Conservation (phyloP, 768 basidiomycete genomes). For the Leccinum truebloodii region DNA sequence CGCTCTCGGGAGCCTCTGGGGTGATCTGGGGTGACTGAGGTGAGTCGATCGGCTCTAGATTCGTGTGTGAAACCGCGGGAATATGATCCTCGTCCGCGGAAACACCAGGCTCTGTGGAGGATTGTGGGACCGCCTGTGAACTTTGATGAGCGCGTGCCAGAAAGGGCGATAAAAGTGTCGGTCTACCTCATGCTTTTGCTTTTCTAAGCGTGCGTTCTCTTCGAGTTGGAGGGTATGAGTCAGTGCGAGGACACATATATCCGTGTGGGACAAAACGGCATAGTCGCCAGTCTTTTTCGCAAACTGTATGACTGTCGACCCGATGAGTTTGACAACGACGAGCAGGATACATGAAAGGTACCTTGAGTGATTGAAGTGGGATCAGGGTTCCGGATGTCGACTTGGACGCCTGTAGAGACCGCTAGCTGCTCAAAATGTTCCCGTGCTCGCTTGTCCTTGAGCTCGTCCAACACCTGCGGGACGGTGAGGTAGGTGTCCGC, state of each 20-base stretch:
- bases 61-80: neutral
- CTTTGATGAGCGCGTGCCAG: neutral
- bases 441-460: slow-evolving; percentile 85
- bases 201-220: slow-evolving; percentile 35
- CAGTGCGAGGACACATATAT: slow-evolving; percentile 88
- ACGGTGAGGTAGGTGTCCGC: slow-evolving; percentile 86
- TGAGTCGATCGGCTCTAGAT: slow-evolving; percentile 1
- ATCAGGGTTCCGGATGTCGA: slow-evolving; percentile 71
- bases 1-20: neutral
- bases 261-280: slow-evolving; percentile 85
- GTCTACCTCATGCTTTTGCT: slow-evolving; percentile 32
- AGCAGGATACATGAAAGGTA: slow-evolving; percentile 30
- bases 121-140: slow-evolving; percentile 11
- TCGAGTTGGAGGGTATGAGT: slow-evolving; percentile 75
- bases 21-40: neutral
- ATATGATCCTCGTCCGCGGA: slow-evolving; percentile 8
- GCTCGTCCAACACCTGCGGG: slow-evolving; percentile 86
- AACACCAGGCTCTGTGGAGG: neutral
- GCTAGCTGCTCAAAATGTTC: slow-evolving; percentile 84
- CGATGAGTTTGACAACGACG: slow-evolving; percentile 15
- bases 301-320: slow-evolving; percentile 72
- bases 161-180: slow-evolving; percentile 8
- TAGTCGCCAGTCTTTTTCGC: slow-evolving; percentile 98
- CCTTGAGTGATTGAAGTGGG: slow-evolving; percentile 66
- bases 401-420: slow-evolving; percentile 71